Conservation (phyloP, 495 filamentous ascomycete species). For the Umbilicaria muhlenbergii region DNA sequence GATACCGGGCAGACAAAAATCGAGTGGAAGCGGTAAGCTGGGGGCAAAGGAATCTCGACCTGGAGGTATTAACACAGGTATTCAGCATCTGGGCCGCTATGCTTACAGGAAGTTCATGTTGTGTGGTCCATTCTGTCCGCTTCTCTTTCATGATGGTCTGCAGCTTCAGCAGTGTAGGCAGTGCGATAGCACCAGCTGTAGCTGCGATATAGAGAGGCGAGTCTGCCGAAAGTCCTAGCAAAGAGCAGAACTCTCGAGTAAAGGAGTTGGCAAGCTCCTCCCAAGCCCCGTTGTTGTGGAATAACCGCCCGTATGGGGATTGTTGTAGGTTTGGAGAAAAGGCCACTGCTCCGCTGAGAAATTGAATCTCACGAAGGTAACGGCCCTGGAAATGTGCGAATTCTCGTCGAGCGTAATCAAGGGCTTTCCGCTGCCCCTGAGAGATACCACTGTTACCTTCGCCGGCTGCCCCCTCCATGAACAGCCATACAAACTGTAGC, state of each 20-base stretch:
- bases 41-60: slow-evolving; percentile 81
- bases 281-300: slow-evolving; percentile 60
- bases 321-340: slow-evolving; percentile 49
- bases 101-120: slow-evolving; percentile 69
- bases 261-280: slow-evolving; percentile 69
- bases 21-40: slow-evolving; percentile 77
- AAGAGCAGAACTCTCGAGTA: slow-evolving; percentile 86
- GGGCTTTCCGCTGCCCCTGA: slow-evolving; percentile 38
- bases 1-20: slow-evolving; percentile 97
- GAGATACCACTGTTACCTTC: slow-evolving; percentile 9
- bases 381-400: slow-evolving; percentile 52
- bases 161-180: slow-evolving; percentile 73
- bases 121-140: slow-evolving; percentile 85
- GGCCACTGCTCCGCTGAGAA: slow-evolving; percentile 61
- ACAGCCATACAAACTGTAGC: slow-evolving; percentile 76
- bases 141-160: slow-evolving; percentile 70
- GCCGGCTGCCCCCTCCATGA: slow-evolving; percentile 28
- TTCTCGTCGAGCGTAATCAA: slow-evolving; percentile 54
- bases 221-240: slow-evolving; percentile 73
- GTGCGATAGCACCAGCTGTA: slow-evolving; percentile 79
- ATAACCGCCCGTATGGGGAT: slow-evolving; percentile 63
- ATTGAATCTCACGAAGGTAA: slow-evolving; percentile 59
- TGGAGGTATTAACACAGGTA: slow-evolving; percentile 14
- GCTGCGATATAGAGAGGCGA: slow-evolving; percentile 82
- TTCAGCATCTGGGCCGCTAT: not conserved